These are phyloP conservation scores for Ziziphus jujuba DNA, from an alignment of 306 rosid species.

Conservation along the genomic window DNA sequence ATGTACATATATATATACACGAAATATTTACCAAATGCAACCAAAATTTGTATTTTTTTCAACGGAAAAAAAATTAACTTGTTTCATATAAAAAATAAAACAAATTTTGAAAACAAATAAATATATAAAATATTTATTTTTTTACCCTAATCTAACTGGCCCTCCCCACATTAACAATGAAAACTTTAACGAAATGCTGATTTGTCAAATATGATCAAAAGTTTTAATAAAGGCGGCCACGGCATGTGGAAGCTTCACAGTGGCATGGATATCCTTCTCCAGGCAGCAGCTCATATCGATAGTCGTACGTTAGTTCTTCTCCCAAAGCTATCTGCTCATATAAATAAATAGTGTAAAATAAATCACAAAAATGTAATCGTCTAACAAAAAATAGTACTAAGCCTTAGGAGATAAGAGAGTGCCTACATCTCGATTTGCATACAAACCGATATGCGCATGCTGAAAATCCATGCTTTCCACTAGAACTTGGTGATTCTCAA, in stretches of 20 bases:
- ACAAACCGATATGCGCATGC: slow-evolving; percentile 80
- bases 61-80: too few species aligned
- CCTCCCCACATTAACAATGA: too few species aligned
- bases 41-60: too few species aligned
- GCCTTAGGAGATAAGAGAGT: slow-evolving; percentile 17
- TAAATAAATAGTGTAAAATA: slow-evolving; percentile 7
- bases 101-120: too few species aligned
- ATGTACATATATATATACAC: too few species aligned
- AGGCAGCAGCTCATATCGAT: slow-evolving; percentile 49
- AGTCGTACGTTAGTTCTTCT: slow-evolving; percentile 82
- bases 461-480: slow-evolving; percentile 93
- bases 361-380: not conserved
- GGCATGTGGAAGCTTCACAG: slow-evolving; percentile 62
- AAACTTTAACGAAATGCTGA: too few species aligned
- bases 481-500: slow-evolving; percentile 85
- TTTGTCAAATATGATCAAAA: not conserved
- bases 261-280: slow-evolving; percentile 71
- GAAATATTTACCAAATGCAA: too few species aligned
- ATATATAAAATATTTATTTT: too few species aligned
- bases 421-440: slow-evolving; percentile 88
- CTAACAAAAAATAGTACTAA: not conserved
- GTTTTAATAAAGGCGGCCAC: slow-evolving; percentile 56
- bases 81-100: too few species aligned
- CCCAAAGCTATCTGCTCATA: slow-evolving; percentile 77
- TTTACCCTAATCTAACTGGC: too few species aligned